phyloP scores from a whole-genome alignment of 2,329 filamentous ascomycete species.

The Aspergillus fumigatiaffinis region DNA sequence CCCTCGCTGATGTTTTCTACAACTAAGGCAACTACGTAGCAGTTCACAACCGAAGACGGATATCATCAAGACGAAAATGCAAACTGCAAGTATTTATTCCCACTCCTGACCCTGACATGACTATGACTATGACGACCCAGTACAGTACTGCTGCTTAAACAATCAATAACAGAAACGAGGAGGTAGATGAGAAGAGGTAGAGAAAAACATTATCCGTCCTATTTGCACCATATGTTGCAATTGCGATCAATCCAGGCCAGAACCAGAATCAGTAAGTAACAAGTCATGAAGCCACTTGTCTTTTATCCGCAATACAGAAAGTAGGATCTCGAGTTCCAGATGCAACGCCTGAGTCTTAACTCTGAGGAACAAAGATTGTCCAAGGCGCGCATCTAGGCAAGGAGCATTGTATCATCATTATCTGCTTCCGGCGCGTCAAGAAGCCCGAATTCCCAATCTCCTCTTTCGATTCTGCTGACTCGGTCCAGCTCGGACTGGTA shows the following conservation, averaged over 20 bases:
- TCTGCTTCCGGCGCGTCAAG: slow-evolving; percentile 23
- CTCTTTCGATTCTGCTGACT: slow-evolving; percentile 80
- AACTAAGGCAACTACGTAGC: not conserved
- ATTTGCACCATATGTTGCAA: not conserved
- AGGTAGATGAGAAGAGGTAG: not conserved
- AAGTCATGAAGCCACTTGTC: not conserved
- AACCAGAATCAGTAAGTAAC: not conserved
- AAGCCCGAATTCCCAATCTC: slow-evolving; percentile 73
- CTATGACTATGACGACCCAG: not conserved
- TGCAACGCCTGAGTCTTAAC: not conserved
- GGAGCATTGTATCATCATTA: slow-evolving; percentile 36
- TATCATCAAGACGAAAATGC: not conserved
- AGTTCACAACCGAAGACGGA: not conserved
- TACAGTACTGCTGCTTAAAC: not conserved
- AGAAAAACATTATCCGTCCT: not conserved
- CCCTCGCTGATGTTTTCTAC: too few relatives aligned
- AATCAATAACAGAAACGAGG: not conserved
- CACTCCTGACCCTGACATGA: not conserved
- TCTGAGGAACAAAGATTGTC: not conserved
- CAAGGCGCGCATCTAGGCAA: slow-evolving; percentile 16
- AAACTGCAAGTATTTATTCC: not conserved
- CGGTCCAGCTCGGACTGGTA: slow-evolving; percentile 89
- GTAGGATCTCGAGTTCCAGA: not conserved
- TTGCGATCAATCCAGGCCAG: not conserved
- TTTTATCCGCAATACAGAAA: not conserved